Base-by-base conservation (phyloP, 2,329 filamentous ascomycete species). In the Alternaria sp. region DNA sequence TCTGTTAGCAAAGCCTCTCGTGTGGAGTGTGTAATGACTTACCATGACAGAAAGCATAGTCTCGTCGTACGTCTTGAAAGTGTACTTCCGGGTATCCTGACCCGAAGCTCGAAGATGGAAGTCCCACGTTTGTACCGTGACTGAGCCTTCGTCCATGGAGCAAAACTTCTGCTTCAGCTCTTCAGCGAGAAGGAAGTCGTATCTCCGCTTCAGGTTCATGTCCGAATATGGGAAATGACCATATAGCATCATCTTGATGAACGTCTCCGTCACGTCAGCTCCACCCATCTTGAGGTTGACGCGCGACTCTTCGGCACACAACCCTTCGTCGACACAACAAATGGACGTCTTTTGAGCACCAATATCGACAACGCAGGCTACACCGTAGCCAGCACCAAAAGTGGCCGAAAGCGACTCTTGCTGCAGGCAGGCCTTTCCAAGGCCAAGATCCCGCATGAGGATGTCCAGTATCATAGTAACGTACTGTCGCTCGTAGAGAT, bases 281-380 rank as follows among this genome's bases (percentile, higher is more conserved):
- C 95, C 95, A 50, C 95, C 95, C 70, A 90, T 96, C 77, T 99
- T 98, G 65, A 99, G 81, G 75, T 98, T 98, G 74, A 99, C 87
- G 14, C 95, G 88, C 14, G 95, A 99, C 73, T 97, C 94, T 64
- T 98, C 95, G 26, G 97, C 86, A 72, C 92, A 93, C 79, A 99
- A 90, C 2, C 95, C 95, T 76, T 99, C 95, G 71, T 99, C 95
- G 10, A 99, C 93, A 68, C 95, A 99, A 62, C 93, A 94, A 31
- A 99, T 90, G 0, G 95, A 96, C 1, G 95, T 98, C 83, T 99
- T 99, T 75, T 98, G 93, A 0, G 95, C 94, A 11, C 95, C 95
- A 56, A 99, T 90, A 74, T 99, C 95, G 10, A 99, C 93, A 55
- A 99, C 93, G 69, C 95, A 99, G 21, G 92, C 91, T 62, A 91